Base-by-base conservation (phyloP, 176 grass and related monocot genomes). In the Phoenix dactylifera region DNA sequence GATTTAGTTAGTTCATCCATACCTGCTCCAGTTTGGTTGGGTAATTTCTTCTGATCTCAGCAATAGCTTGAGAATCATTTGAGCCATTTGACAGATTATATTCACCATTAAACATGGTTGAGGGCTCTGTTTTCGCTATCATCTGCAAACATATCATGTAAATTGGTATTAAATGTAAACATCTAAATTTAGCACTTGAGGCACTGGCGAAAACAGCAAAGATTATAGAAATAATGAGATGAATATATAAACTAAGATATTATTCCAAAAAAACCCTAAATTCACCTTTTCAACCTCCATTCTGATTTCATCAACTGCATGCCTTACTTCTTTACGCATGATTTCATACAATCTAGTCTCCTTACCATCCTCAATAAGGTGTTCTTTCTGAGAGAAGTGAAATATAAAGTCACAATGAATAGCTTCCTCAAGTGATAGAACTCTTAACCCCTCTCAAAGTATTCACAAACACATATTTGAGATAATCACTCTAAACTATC, bases 21-120 rank as follows among this genome's bases (percentile, higher is more conserved):
- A 91, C 93, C 93, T 98, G 84, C 81, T 92, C 88, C 66, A 98
- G 65, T 83, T 89, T 98, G 82, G 64, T 89, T 16, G 78, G 83
- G 64, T 86, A 92, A 39, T 51, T 92, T 74, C 84, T 88, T 80
- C 82, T 76, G 24, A 98, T 76, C 24, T 89, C 84, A 54, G 79
- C 72, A 71, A 92, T 92, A 69, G 85, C 84, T 64, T 92, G 73
- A 17, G 76, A 17, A 68, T 22, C 52, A 22, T 56, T 28, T 22
- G 65, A 56, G 22, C 52, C 23, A 7, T 68, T 82, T 54, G 84
- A 82, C 67, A 89, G 67, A 39, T 57, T 69, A 74, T 61, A 70
- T 78, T 73, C 58, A 18, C 17, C 72, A 62, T 44, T 65, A 35
- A 39, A 54, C 32, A 85, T 79, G 49, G 60, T 74, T 64, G 68